Conservation (phyloP, 352 stramenopile genomes). For the Phytopythium sindhum region DNA sequence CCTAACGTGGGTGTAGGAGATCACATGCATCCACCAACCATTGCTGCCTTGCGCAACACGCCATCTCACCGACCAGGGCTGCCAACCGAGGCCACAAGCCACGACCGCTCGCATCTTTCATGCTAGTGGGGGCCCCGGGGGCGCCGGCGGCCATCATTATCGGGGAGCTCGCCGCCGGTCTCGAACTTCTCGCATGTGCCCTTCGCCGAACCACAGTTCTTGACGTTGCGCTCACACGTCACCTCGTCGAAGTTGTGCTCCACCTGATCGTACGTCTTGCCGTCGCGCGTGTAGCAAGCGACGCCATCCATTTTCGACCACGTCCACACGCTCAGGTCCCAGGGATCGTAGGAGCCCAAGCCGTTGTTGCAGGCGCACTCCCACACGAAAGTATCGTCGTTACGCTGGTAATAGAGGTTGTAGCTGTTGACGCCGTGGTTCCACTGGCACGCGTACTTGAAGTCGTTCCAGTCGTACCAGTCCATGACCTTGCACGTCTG, state of each 20-base stretch:
- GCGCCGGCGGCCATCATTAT: no score
- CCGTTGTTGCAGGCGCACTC: not conserved
- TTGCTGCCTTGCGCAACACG: no score
- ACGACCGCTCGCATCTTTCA: no score
- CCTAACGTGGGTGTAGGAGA: no score
- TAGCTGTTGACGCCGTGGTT: conserved; percentile 4
- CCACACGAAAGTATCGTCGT: not conserved
- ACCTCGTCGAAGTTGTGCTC: not conserved
- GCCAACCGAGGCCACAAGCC: no score
- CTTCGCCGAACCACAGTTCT: conserved; percentile 1
- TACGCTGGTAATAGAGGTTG: conserved; percentile 11
- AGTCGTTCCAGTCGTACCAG: conserved; percentile 8
- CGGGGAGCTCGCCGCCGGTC: not conserved
- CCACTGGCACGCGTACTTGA: conserved; percentile 12
- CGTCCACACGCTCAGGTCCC: not conserved
- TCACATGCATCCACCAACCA: no score
- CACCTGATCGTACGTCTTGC: conserved; percentile 3
- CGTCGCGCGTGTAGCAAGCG: conserved; percentile 4
- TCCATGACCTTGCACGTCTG: conserved; percentile 6
- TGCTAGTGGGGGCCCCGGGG: no score
- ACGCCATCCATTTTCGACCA: conserved; percentile 1
- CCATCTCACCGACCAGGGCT: no score
- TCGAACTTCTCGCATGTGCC: not conserved
- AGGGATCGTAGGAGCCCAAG: not conserved
- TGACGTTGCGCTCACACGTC: not conserved